A percentile compares a stretch with the other conserved stretches of the same genome.
phyloP scores from a whole-genome alignment of 2,329 filamentous ascomycete species.

The Xylaria polymorpha region DNA sequence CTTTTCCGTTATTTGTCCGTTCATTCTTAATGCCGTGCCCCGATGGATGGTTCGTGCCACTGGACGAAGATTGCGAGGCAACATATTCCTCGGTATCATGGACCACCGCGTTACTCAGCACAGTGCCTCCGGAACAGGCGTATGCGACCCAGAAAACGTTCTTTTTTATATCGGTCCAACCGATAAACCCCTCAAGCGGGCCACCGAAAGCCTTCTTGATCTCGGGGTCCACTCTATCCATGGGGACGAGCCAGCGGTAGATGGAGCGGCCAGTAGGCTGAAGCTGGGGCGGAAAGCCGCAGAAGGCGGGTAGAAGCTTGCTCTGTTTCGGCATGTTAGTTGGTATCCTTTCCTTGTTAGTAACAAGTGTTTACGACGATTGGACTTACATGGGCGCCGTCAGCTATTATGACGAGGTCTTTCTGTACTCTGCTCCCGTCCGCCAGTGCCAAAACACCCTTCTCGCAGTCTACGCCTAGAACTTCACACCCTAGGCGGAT shows the following conservation, averaged over 20 bases:
- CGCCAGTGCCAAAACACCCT: constrained; percentile 70
- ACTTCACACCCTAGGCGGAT: constrained; percentile 34
- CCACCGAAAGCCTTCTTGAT: constrained; percentile 27
- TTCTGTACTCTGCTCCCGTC: constrained; percentile 47
- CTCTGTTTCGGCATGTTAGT: constrained; percentile 33
- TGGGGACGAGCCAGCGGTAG: constrained; percentile 40
- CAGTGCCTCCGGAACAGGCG: constrained; percentile 33
- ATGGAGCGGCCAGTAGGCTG: constrained; percentile 39
- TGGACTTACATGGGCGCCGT: constrained; percentile 54
- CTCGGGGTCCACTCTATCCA: constrained; percentile 34
- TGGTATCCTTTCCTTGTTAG: neutral
- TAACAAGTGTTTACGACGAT: neutral
- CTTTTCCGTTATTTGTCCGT: neutral
- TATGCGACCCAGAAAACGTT: constrained; percentile 37
- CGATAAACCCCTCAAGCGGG: constrained; percentile 31
- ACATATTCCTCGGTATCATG: constrained; percentile 25
- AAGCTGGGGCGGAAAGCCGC: constrained; percentile 23
- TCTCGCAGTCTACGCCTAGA: constrained; percentile 60
- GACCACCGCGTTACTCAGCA: constrained; percentile 38
- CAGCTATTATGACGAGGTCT: constrained; percentile 59
- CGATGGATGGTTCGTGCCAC: neutral
- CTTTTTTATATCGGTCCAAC: constrained; percentile 29
- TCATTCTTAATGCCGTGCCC: neutral
- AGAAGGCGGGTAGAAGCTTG: constrained; percentile 33
- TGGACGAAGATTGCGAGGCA: neutral